phyloP scores from a whole-genome alignment of 164 flowering plant genomes.

The Pachysandra terminalis region DNA sequence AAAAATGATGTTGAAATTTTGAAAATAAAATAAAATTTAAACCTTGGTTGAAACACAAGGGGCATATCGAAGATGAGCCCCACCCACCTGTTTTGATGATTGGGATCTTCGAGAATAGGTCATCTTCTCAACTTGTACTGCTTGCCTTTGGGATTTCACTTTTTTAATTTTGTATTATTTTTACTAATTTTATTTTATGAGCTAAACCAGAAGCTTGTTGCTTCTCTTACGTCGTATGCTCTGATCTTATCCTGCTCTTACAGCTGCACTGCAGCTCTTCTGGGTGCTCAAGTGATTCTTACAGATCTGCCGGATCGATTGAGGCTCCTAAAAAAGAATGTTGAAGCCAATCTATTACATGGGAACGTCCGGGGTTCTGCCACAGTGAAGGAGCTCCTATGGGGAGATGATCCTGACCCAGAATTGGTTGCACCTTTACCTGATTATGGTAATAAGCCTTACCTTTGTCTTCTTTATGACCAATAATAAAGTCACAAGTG shows the following conservation, averaged over 20 bases:
- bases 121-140: no score
- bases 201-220: no score
- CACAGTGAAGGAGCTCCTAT: constrained; percentile 55
- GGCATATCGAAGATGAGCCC: no score
- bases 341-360: constrained; percentile 55
- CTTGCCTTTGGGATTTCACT: no score
- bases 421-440: constrained; percentile 55
- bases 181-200: no score
- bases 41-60: no score
- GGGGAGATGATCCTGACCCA: constrained; percentile 74
- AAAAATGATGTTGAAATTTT: no score
- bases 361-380: constrained; percentile 60
- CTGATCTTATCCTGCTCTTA: constrained; percentile 14
- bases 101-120: no score
- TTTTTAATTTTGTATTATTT: no score
- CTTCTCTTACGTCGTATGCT: no score
- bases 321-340: constrained; percentile 72
- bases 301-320: constrained; percentile 89
- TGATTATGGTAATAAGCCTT: constrained; percentile 54
- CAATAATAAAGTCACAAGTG: not conserved
- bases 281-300: constrained; percentile 70
- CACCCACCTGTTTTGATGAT: no score
- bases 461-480: not conserved
- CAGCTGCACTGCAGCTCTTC: constrained; percentile 87
- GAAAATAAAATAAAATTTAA: no score